phyloP scores from a whole-genome alignment of 345 rosid species.

The Isatis tinctoria region DNA sequence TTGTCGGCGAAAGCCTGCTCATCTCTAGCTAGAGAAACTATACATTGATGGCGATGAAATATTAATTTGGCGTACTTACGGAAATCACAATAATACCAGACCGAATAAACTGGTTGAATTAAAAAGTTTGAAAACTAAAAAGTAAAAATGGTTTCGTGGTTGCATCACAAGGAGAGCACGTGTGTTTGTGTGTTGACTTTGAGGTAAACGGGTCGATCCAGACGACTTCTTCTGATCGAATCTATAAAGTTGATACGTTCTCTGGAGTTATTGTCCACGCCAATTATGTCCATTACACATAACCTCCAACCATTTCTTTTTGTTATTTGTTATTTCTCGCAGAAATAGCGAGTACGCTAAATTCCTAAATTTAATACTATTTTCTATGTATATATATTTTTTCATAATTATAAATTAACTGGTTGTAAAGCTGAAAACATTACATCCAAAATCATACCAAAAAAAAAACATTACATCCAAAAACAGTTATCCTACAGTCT shows the following conservation, averaged over 20 bases:
- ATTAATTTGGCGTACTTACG: background rate
- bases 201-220: conserved; percentile 16
- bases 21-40: background rate
- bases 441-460: background rate
- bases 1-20: conserved; percentile 8
- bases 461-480: background rate
- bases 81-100: background rate
- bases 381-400: background rate
- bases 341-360: background rate
- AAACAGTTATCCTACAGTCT: background rate
- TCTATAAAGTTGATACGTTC: background rate
- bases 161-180: conserved; percentile 11
- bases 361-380: too few relatives aligned
- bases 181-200: conserved; percentile 19
- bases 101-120: conserved; percentile 12
- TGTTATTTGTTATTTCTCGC: background rate
- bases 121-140: background rate
- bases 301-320: background rate
- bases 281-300: background rate
- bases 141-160: background rate
- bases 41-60: background rate
- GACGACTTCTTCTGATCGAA: conserved; percentile 8
- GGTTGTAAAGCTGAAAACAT: background rate
- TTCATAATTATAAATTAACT: background rate
- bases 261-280: background rate